A percentile compares a stretch with the other conserved stretches of the same genome.
These are phyloP conservation scores for Suillus brevipes DNA, from an alignment of 768 basidiomycete genomes.

Conservation along the genomic window DNA sequence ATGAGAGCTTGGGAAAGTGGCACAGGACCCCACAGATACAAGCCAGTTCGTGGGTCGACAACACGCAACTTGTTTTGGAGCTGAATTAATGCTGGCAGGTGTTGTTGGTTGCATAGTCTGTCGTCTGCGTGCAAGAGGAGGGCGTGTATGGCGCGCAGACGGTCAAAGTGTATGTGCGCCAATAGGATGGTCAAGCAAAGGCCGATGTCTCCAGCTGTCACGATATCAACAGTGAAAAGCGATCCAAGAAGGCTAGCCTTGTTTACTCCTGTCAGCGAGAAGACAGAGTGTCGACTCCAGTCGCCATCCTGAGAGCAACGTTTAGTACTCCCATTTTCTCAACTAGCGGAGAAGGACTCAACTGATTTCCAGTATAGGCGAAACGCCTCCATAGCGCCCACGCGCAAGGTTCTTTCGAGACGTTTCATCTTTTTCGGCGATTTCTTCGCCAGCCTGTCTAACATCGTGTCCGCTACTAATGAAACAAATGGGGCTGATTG, in stretches of 20 bases:
- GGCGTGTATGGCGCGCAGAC: constrained; percentile 37
- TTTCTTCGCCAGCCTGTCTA: constrained; percentile 7
- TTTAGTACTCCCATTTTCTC: background rate
- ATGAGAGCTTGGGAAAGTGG: constrained; percentile 19
- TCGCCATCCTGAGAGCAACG: constrained; percentile 18
- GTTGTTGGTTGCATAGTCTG: constrained; percentile 31
- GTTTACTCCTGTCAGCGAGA: constrained; percentile 25
- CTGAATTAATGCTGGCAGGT: constrained; percentile 16
- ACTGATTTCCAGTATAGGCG: constrained; percentile 17
- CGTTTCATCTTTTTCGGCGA: constrained; percentile 5
- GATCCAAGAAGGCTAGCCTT: constrained; percentile 35
- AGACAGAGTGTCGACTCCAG: constrained; percentile 10
- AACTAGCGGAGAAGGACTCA: background rate
- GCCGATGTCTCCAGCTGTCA: constrained; percentile 27
- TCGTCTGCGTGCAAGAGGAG: constrained; percentile 33
- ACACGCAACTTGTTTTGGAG: constrained; percentile 22
- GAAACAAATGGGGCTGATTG: constrained; percentile 9
- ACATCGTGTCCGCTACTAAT: constrained; percentile 1
- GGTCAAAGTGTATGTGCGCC: constrained; percentile 22
- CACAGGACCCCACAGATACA: constrained; percentile 23
- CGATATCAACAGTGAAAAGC: constrained; percentile 28
- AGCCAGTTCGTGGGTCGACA: constrained; percentile 14
- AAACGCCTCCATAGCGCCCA: constrained; percentile 12
- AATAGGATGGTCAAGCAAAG: constrained; percentile 30
- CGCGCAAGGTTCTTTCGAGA: constrained; percentile 11